Percentiles rank a stretch among this genome's conserved stretches.
Evolutionary conservation across 129 eudicot genomes (phyloP).

Genomic region (Arctium lappa): DNA sequence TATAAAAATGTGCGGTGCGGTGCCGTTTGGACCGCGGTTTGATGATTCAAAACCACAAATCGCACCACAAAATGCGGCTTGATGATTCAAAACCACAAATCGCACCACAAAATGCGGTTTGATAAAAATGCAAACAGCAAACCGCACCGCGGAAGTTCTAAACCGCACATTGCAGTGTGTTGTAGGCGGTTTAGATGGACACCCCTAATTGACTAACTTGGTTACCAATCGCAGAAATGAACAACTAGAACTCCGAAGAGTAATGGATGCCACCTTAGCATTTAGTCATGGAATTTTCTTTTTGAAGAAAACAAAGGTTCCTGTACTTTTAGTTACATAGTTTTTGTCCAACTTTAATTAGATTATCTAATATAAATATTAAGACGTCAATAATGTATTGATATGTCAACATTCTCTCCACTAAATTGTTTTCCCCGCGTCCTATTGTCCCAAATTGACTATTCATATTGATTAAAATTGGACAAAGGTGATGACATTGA

Average conservation of each 20-base stretch:
- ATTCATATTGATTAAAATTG: not conserved
- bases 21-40: not conserved
- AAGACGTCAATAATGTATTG: too few relatives aligned
- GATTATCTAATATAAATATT: too few relatives aligned
- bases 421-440: not conserved
- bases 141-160: not conserved
- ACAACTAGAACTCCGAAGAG: not conserved
- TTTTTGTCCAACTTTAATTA: too few relatives aligned
- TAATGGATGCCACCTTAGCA: not conserved
- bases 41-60: not conserved
- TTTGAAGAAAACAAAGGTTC: not conserved
- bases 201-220: not conserved
- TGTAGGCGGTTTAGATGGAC: not conserved
- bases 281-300: not conserved
- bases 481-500: not conserved
- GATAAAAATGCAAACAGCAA: not conserved
- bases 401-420: not conserved
- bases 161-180: not conserved
- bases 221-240: not conserved
- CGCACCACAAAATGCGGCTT: not conserved
- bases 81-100: too few relatives aligned
- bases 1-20: not conserved
- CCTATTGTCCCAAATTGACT: not conserved
- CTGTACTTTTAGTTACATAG: not conserved
- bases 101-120: not conserved